Evolutionary conservation across 257 asterid species (phyloP).

Genomic region (Scutellaria barbata): DNA sequence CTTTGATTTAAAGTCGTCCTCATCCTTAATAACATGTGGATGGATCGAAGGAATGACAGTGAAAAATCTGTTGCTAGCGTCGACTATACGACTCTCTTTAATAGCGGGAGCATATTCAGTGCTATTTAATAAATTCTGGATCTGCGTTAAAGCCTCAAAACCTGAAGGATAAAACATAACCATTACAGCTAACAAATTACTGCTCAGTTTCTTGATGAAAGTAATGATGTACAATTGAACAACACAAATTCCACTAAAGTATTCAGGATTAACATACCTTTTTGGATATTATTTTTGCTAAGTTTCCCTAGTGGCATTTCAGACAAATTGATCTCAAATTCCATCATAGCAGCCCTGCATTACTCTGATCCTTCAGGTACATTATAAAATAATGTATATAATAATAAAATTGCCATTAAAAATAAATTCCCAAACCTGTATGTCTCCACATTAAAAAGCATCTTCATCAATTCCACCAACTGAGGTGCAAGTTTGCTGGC

Average conservation of each 20-base stretch:
- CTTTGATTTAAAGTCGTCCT: conserved; percentile 80
- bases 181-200: conserved; percentile 18
- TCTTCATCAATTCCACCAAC: conserved; percentile 79
- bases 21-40: conserved; percentile 89
- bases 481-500: conserved; percentile 76
- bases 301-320: conserved; percentile 99
- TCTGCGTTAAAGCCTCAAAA: conserved; percentile 93
- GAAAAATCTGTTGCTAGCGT: conserved; percentile 96
- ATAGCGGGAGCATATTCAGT: conserved; percentile 50
- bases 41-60: conserved; percentile 92
- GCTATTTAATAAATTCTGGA: conserved; percentile 69
- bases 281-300: conserved; percentile 85
- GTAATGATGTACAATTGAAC: conserved; percentile 18
- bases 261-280: conserved; percentile 50
- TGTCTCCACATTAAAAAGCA: conserved; percentile 93
- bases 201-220: conserved; percentile 16
- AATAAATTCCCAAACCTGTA: conserved; percentile 63
- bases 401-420: conserved; percentile 12
- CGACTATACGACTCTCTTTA: conserved; percentile 75
- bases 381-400: conserved; percentile 30
- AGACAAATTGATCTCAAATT: conserved; percentile 93
- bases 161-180: conserved; percentile 53
- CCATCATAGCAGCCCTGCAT: conserved; percentile 99
- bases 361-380: conserved; percentile 28
- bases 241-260: conserved; percentile 11